phyloP scores from a whole-genome alignment of 1,139 yeast genomes.

The Meyerozyma elateridarum region DNA sequence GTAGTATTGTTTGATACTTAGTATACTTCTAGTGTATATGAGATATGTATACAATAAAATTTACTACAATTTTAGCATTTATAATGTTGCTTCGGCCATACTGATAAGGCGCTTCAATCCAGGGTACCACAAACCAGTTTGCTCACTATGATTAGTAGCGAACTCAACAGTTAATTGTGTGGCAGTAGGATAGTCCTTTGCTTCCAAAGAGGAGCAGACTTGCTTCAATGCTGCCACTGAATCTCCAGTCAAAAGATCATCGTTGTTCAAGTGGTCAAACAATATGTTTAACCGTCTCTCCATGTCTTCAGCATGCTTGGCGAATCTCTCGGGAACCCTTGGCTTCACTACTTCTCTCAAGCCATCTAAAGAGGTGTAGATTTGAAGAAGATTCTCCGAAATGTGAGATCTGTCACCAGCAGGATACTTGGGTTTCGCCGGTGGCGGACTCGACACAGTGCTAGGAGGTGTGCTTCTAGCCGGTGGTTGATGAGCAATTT shows the following conservation, averaged over 20 bases:
- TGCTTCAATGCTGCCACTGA: conserved; percentile 51
- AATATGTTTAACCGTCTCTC: conserved; percentile 75
- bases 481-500: conserved; percentile 10
- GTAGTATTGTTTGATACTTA: conserved; percentile 29
- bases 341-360: conserved; percentile 66
- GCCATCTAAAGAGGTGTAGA: conserved; percentile 49
- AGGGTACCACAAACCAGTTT: conserved; percentile 88
- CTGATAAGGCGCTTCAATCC: conserved; percentile 88
- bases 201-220: conserved; percentile 47
- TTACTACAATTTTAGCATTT: too few relatives aligned
- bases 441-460: conserved; percentile 7
- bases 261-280: conserved; percentile 76
- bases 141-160: conserved; percentile 62
- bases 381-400: conserved; percentile 52
- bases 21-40: background rate
- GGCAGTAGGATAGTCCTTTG: conserved; percentile 59
- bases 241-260: conserved; percentile 57
- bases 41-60: too few relatives aligned
- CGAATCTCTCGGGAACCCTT: conserved; percentile 67
- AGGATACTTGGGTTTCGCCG: conserved; percentile 44
- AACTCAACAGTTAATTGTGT: conserved; percentile 52
- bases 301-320: conserved; percentile 74
- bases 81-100: conserved; percentile 53
- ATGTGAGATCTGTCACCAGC: conserved; percentile 72
- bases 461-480: conserved; percentile 14